Evolutionary conservation across 306 rosid species (phyloP), one percentile per base, ranked within the genome.

Genomic region (Pachyrhizus erosus): DNA sequence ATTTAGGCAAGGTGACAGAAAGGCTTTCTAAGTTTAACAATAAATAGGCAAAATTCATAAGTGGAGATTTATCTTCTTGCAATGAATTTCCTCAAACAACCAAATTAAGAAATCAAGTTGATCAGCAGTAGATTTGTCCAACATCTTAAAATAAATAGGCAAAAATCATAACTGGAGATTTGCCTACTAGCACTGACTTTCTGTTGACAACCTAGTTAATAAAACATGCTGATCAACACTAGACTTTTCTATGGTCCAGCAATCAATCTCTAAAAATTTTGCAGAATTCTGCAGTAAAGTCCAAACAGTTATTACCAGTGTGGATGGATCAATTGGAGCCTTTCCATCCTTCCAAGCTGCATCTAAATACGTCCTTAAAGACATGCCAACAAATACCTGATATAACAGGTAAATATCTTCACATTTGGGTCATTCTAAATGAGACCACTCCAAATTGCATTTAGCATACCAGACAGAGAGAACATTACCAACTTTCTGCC

Each of bases 241-340:
- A 62, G 21, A 62, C 2, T 29, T 23, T 23, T 23, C 31, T 29
- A 29, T 31, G 20, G 43, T 7, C 10, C 70, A 15, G 42, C 13
- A 31, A 31, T 64, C 43, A 31, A 31, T 29, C 43, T 62, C 69
- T 17, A 29, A 2, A 31, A 64, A 31, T 31, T 64, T 5, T 2
- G 70, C 43, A 64, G 70, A 64, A 64, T 64, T 64, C 23, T 29
- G 43, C 11, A 64, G 43, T 3, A 64, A 64, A 64, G 43, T 64
- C 23, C 70, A 64, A 33, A 64, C 24, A 64, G n/a, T 64, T 13
- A 33, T 31, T 64, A 64, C 70, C 70, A 64, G 45, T 15, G 70
- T 64, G 70, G 70, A 64, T 64, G 70, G 70, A 64, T 64, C 70
- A 31, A 64, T 64, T 64, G 70, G 70, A 64, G 70, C 70, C 70